Base-by-base conservation (phyloP, 2,329 filamentous ascomycete genomes). In the Orbilia blumenaviensis region DNA sequence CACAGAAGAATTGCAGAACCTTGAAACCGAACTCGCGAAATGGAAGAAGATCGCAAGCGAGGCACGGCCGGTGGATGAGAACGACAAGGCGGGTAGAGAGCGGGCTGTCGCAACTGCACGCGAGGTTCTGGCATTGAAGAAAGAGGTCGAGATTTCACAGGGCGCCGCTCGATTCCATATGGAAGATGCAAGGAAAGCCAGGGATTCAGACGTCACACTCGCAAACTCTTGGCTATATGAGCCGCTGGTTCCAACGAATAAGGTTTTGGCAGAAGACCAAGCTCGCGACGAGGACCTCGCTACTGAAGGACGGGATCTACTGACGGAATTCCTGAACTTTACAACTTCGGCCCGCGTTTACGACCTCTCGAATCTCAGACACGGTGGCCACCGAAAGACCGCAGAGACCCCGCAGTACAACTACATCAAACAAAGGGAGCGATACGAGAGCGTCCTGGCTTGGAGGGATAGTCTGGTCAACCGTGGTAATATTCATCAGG, bases 31-130 rank as follows among this genome's bases (percentile, higher is more conserved):
- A 80, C 86, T 89, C 60, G 89, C 90, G 82, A 89, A 89, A 81
- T 91, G 88, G 89, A 90, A 90, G 85, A 90, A 90, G 85, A 86
- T 89, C 77, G 90, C 89, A 3, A 88, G 88, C 80, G 89, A 90
- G 80, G 87, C 85, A 79, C 85, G 86, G 23, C 85, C 86, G 8
- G 87, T 86, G 74, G 86, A 85, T n/a, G 86, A 87, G 64, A 85
- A 84, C 12, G 84, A 85, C 73, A 88, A 87, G 82, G 86, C 87
- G 9, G 87, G 88, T 21, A 87, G 90, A 80, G 89, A 91, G 81
- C 87, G 88, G 25, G 89, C 90, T 27, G 89, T 91, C 52, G 88
- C 89, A 3, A 91, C 89, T 0, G 89, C 89, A 27, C 87, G 89
- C 63, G 91, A 94, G 82, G 89, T 93, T 83, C 90, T 93, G 78